Conservation (phyloP, 345 rosid species). For the Salix brachista region DNA sequence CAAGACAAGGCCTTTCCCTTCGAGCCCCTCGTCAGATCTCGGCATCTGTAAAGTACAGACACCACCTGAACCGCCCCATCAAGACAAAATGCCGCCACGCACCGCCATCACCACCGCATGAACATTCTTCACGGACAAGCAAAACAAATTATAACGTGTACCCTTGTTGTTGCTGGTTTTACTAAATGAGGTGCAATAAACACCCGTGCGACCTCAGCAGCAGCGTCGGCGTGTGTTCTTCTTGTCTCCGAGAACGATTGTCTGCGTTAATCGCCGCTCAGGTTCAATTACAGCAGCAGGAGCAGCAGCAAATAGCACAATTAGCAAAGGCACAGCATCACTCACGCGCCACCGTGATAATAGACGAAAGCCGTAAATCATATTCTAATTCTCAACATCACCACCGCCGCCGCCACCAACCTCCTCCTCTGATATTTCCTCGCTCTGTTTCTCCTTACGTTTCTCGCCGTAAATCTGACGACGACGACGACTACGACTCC, state of each 20-base stretch:
- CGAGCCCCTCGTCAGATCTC: slow-evolving; percentile 28
- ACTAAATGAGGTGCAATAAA: slow-evolving; percentile 75
- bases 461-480: slow-evolving; percentile 60
- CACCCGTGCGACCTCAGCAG: slow-evolving; percentile 64
- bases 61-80: background rate
- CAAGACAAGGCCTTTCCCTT: slow-evolving; percentile 19
- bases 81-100: background rate
- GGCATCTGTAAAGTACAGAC: background rate
- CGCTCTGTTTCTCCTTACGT: slow-evolving; percentile 81
- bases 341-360: background rate
- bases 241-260: slow-evolving; percentile 89
- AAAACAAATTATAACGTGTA: background rate
- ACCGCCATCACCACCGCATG: background rate
- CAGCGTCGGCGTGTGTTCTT: slow-evolving; percentile 78
- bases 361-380: background rate
- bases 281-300: slow-evolving; percentile 30
- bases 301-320: slow-evolving; percentile 26
- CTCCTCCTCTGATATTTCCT: slow-evolving; percentile 58
- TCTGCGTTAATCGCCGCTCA: slow-evolving; percentile 45
- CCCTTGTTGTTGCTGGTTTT: background rate
- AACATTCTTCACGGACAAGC: background rate
- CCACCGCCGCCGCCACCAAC: slow-evolving; percentile 8
- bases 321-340: background rate
- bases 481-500: background rate
- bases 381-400: background rate